phyloP scores from a whole-genome alignment of 2,329 filamentous ascomycete species.

The Apiospora aurea region DNA sequence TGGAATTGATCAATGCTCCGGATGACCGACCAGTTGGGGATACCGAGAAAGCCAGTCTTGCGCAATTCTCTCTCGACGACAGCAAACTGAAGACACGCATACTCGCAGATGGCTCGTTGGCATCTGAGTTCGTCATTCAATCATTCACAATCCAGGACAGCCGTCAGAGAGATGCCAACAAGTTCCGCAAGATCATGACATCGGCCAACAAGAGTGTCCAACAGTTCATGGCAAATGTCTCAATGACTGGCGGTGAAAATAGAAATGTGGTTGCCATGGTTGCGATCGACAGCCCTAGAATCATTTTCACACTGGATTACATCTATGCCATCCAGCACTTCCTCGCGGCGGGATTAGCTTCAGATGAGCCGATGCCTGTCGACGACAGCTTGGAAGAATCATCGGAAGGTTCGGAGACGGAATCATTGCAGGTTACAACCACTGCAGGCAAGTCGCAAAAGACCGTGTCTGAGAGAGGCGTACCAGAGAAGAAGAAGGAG shows the following conservation, averaged over 20 bases:
- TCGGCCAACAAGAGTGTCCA: conserved; percentile 94
- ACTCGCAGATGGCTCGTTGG: conserved; percentile 88
- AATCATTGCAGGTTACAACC: conserved; percentile 59
- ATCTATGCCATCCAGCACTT: conserved; percentile 89
- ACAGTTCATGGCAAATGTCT: conserved; percentile 97
- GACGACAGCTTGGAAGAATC: conserved; percentile 63
- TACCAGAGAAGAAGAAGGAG: conserved; percentile 39
- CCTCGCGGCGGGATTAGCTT: conserved; percentile 72
- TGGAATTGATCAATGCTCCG: conserved; percentile 84
- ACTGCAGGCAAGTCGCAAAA: conserved; percentile 46
- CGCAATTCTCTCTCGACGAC: conserved; percentile 92
- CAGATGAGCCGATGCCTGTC: conserved; percentile 65
- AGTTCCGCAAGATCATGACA: conserved; percentile 98
- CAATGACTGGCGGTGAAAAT: conserved; percentile 85
- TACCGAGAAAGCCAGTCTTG: conserved; percentile 80
- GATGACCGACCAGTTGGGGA: conserved; percentile 81
- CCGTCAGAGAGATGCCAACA: conserved; percentile 87
- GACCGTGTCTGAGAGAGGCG: conserved; percentile 33
- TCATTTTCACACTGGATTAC: conserved; percentile 97
- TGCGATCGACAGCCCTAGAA: conserved; percentile 90
- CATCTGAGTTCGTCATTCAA: conserved; percentile 91
- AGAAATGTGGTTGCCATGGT: conserved; percentile 87
- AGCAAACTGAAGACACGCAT: conserved; percentile 92
- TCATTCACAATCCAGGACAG: conserved; percentile 96
- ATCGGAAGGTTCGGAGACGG: conserved; percentile 64